These are phyloP conservation scores for Geotrichum armillariae DNA, from an alignment of 1,139 yeast genomes.

Conservation along the genomic window DNA sequence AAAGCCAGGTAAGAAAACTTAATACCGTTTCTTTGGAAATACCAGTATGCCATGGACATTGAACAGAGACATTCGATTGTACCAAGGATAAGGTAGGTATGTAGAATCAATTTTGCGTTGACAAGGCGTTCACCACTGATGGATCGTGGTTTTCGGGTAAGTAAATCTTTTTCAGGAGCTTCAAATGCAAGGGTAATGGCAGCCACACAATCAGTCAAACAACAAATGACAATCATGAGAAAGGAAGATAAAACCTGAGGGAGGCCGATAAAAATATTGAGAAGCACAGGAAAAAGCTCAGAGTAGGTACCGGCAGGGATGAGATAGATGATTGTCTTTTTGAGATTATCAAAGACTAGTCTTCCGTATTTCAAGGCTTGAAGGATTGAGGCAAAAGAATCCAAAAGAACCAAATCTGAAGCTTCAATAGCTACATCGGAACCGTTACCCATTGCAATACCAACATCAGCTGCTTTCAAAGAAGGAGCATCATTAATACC, in stretches of 20 bases:
- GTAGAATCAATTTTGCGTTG: conserved; percentile 43
- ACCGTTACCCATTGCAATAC: conserved; percentile 50
- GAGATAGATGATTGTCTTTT: conserved; percentile 49
- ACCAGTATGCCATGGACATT: conserved; percentile 44
- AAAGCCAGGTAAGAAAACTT: conserved; percentile 41
- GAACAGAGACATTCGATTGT: conserved; percentile 45
- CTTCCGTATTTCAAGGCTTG: conserved; percentile 42
- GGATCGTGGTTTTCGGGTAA: conserved; percentile 46
- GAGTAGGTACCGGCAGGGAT: conserved; percentile 53
- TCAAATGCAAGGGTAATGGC: conserved; percentile 49
- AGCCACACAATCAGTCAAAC: conserved; percentile 47
- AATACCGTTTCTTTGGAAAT: conserved; percentile 42
- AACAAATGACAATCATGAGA: conserved; percentile 49
- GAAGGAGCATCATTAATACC: conserved; percentile 54
- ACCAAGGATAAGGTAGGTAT: conserved; percentile 48
- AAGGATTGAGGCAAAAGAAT: conserved; percentile 44
- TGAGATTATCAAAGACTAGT: conserved; percentile 50
- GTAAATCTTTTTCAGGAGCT: conserved; percentile 45
- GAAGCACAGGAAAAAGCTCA: conserved; percentile 51
- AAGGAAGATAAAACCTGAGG: conserved; percentile 52
- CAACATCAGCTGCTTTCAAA: conserved; percentile 49
- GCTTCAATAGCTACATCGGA: conserved; percentile 57
- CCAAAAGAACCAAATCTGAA: conserved; percentile 47
- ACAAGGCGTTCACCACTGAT: conserved; percentile 46
- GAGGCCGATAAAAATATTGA: conserved; percentile 48